Conservation (phyloP, 2,329 filamentous ascomycete genomes). For the Parastagonospora avenae region DNA sequence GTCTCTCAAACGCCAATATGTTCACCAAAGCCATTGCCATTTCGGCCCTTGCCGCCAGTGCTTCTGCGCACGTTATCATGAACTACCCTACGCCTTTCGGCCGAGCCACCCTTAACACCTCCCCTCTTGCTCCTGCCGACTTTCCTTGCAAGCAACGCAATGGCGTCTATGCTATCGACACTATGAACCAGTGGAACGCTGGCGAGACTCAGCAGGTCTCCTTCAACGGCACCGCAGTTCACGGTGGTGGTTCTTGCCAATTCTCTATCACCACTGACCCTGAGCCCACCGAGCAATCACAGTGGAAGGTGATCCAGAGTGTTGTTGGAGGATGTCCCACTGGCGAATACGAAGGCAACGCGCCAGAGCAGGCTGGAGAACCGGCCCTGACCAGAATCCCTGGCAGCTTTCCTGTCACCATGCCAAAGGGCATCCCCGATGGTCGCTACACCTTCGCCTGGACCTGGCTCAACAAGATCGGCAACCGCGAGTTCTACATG, state of each 20-base stretch:
- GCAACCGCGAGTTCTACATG: slow-evolving; percentile 98
- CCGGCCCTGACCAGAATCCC: slow-evolving; percentile 57
- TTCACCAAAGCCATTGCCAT: slow-evolving; percentile 60
- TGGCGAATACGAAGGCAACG: slow-evolving; percentile 48
- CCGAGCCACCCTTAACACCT: slow-evolving; percentile 59
- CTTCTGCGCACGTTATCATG: slow-evolving; percentile 79
- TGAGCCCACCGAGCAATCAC: slow-evolving; percentile 62
- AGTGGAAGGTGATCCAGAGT: slow-evolving; percentile 89
- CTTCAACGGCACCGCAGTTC: slow-evolving; percentile 63
- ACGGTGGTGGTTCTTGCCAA: slow-evolving; percentile 94
- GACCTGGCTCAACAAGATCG: slow-evolving; percentile 93
- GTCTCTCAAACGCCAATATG: slow-evolving; percentile 45
- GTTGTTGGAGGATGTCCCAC: slow-evolving; percentile 82
- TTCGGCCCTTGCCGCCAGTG: slow-evolving; percentile 61
- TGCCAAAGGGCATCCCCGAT: slow-evolving; percentile 71
- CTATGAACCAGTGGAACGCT: slow-evolving; percentile 60
- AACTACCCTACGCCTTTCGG: slow-evolving; percentile 67
- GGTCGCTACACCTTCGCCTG: slow-evolving; percentile 84
- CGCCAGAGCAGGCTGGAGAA: neutral
- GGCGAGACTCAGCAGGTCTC: slow-evolving; percentile 55
- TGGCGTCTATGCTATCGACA: slow-evolving; percentile 58
- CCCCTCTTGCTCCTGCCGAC: slow-evolving; percentile 66
- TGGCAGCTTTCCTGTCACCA: slow-evolving; percentile 68
- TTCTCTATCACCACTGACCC: slow-evolving; percentile 81
- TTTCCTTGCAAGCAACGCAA: slow-evolving; percentile 81